These are phyloP conservation scores for Tetramitus jugosus DNA, from an alignment of 208 protist genomes.

Conservation along the genomic window DNA sequence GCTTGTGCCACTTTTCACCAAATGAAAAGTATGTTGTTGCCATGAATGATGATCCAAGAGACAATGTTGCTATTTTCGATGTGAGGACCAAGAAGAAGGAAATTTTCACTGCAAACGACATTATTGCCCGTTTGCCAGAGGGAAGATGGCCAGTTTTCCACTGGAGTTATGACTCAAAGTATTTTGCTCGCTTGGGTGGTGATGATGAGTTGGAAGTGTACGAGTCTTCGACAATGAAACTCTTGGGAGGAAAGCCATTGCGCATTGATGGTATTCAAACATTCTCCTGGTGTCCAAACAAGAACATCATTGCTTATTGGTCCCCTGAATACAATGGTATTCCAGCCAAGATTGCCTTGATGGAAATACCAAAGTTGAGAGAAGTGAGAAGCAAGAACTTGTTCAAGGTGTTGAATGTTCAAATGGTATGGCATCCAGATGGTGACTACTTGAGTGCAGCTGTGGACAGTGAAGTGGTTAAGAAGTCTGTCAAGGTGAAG, in stretches of 20 bases:
- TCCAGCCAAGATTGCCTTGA: neutral
- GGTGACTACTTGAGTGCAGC: neutral
- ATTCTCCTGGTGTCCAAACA: neutral
- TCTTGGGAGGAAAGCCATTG: neutral
- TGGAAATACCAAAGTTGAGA: neutral
- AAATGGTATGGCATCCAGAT: neutral
- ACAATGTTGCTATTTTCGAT: neutral
- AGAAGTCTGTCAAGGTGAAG: neutral
- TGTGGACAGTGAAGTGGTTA: neutral
- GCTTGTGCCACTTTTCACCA: neutral
- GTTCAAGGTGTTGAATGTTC: neutral
- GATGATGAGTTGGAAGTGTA: neutral
- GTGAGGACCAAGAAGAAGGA: neutral
- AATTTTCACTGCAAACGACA: neutral
- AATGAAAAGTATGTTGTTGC: neutral
- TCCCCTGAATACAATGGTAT: neutral
- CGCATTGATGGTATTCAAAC: neutral
- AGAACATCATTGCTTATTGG: neutral
- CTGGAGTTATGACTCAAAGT: slow-evolving; percentile 1
- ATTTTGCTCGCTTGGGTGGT: neutral
- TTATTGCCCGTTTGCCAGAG: no score
- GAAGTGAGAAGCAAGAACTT: neutral
- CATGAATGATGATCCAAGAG: neutral
- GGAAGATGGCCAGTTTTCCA: neutral
- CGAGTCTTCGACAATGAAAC: neutral